Conservation (phyloP, 2,329 filamentous ascomycete species). For the Aspergillus sp. region DNA sequence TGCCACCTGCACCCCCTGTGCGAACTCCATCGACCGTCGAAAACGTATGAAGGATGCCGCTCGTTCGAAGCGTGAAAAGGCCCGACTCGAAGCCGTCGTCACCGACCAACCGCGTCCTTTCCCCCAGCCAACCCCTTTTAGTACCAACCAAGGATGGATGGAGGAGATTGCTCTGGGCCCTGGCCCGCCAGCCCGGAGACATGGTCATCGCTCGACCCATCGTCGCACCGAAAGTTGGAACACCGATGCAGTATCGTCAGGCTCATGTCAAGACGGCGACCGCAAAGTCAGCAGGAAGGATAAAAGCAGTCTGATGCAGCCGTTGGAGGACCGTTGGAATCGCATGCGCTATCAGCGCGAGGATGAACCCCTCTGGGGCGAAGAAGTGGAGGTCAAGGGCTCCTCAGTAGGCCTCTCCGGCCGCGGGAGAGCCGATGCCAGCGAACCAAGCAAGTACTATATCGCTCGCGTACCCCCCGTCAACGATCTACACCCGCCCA, state of each 20-base stretch:
- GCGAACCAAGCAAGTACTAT: constrained; percentile 56
- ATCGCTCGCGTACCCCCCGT: constrained; percentile 66
- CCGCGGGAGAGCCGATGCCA: constrained; percentile 35
- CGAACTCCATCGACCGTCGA: constrained; percentile 65
- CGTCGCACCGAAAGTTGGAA: constrained; percentile 56
- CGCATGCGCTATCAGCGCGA: constrained; percentile 77
- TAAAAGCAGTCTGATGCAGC: constrained; percentile 42
- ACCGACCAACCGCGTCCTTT: constrained; percentile 70
- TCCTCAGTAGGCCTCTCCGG: constrained; percentile 53
- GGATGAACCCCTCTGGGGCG: constrained; percentile 84
- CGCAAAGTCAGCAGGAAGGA: constrained; percentile 37
- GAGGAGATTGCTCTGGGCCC: constrained; percentile 85
- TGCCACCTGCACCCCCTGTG: constrained; percentile 57
- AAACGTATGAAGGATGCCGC: constrained; percentile 69
- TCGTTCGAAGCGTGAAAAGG: constrained; percentile 64
- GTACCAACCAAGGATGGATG: constrained; percentile 83
- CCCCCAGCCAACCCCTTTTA: constrained; percentile 73
- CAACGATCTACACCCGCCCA: constrained; percentile 81
- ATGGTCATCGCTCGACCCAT: constrained; percentile 47
- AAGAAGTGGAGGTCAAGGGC: constrained; percentile 50
- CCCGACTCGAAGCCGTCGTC: constrained; percentile 56
- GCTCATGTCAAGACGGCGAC: constrained; percentile 27
- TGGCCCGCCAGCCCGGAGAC: constrained; percentile 62
- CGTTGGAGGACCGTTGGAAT: constrained; percentile 66
- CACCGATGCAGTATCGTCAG: constrained; percentile 51